These are phyloP conservation scores for Candida namnaoensis DNA, from an alignment of 805 yeast species.

Conservation along the genomic window DNA sequence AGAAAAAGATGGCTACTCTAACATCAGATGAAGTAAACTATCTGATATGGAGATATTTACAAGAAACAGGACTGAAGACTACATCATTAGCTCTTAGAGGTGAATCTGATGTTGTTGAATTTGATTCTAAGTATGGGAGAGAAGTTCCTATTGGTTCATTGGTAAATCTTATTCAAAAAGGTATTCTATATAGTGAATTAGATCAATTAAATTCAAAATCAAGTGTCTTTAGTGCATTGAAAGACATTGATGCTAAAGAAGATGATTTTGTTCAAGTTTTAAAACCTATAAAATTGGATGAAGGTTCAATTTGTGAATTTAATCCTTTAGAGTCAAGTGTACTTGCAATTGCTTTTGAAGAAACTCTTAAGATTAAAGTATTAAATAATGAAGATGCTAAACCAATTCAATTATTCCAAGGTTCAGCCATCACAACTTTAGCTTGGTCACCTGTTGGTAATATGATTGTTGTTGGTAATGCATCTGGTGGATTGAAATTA, in stretches of 20 bases:
- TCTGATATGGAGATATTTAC: slow-evolving; percentile 86
- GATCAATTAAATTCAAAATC: slow-evolving; percentile 33
- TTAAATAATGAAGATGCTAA: not conserved
- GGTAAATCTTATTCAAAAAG: slow-evolving; percentile 78
- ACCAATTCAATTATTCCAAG: not conserved
- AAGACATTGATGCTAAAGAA: not conserved
- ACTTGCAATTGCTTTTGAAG: not conserved
- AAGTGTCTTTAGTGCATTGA: not conserved
- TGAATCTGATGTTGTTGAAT: slow-evolving; percentile 53
- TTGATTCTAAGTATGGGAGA: slow-evolving; percentile 40
- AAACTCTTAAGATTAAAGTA: not conserved
- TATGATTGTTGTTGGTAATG: slow-evolving; percentile 52
- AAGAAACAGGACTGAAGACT: slow-evolving; percentile 71
- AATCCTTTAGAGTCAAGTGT: not conserved
- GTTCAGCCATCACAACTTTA: slow-evolving; percentile 22
- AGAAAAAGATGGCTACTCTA: slow-evolving; percentile 26
- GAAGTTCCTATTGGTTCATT: slow-evolving; percentile 71
- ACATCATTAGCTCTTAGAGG: slow-evolving; percentile 77
- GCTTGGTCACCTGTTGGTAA: slow-evolving; percentile 67
- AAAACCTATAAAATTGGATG: not conserved
- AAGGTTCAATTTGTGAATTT: not conserved
- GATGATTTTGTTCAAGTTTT: not conserved
- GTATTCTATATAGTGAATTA: slow-evolving; percentile 68
- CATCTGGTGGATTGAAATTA: slow-evolving; percentile 66
- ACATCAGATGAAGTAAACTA: slow-evolving; percentile 83